phyloP scores from a whole-genome alignment of 2,329 filamentous ascomycete genomes.

The Cercospora sp. region DNA sequence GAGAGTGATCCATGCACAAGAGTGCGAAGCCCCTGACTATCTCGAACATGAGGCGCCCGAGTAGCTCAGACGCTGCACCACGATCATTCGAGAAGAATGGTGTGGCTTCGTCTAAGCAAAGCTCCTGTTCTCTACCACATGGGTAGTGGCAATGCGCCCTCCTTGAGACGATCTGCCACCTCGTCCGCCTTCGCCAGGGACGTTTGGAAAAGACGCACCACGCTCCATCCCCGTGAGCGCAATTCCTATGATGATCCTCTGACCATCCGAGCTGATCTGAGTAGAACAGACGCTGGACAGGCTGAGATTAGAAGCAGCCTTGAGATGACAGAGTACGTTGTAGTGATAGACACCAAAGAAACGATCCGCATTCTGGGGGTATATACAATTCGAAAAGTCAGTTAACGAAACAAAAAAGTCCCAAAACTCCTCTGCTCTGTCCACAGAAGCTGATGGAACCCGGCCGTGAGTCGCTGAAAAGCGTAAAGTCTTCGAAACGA shows the following conservation, averaged over 20 bases:
- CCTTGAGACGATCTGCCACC: background rate
- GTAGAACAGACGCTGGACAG: background rate
- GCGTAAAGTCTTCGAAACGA: background rate
- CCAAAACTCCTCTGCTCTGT: background rate
- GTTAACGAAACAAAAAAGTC: background rate
- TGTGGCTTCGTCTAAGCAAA: background rate
- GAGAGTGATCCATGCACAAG: background rate
- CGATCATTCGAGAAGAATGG: background rate
- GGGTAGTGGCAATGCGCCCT: background rate
- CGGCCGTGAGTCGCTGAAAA: background rate
- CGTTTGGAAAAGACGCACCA: background rate
- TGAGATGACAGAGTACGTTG: background rate
- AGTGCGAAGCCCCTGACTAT: background rate
- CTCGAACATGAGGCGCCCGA: background rate
- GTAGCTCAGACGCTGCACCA: background rate
- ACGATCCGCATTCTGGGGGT: background rate
- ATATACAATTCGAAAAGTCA: background rate
- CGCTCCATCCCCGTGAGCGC: background rate
- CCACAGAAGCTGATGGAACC: background rate
- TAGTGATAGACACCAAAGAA: background rate
- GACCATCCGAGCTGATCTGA: background rate
- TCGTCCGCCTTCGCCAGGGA: background rate
- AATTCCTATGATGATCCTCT: background rate
- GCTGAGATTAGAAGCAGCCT: background rate
- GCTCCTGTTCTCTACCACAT: background rate